Evolutionary conservation across 106 monocot genomes (phyloP), one percentile per base, ranked within the genome.

Genomic region (Dendrobium chrysotoxum): DNA sequence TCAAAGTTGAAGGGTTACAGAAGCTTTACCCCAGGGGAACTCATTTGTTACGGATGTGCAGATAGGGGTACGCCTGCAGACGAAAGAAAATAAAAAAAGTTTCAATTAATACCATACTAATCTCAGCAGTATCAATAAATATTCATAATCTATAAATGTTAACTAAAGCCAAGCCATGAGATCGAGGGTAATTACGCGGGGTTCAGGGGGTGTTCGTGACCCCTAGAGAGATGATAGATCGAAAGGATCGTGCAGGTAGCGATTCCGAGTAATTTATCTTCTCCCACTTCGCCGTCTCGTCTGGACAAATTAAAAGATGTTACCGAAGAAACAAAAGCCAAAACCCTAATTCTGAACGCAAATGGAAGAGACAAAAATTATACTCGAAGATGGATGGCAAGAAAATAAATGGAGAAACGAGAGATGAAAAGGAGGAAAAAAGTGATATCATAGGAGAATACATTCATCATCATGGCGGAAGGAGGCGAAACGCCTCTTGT

Each of bases 31-130:
- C 89, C 93, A 91, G 42, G 93, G 93, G 78, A 91, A 93, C 76
- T 93, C 93, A n/a, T 81, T 93, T 93, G 91, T 91, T 93, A 50
- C 93, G 86, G 54, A 93, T 91, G 87, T 93, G 93, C 57, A 93
- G 54, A 82, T 91, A 91, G 4, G 87, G 72, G 45, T 88, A 93
- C 16, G 88, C 75, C 90, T 93, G 90, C 72, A 80, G n/a, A 75
- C 53, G 31, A 3, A 23, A 5, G 16, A 74, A 68, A 35, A 35
- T 35, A 35, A 11, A 10, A 55, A 30, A 47, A 65, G 39, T 7
- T 20, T 42, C 41, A 50, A 40, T 8, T 38, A 26, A 28, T 25
- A 13, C 17, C 6, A 10, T 12, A 21, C 21, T 5, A 77, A 17
- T 66, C 9, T 55, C n/a, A 28, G n/a, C 17, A 17, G 21, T 41